Base-by-base conservation (phyloP, 805 yeast genomes). In the Ogataea wickerhamii region DNA sequence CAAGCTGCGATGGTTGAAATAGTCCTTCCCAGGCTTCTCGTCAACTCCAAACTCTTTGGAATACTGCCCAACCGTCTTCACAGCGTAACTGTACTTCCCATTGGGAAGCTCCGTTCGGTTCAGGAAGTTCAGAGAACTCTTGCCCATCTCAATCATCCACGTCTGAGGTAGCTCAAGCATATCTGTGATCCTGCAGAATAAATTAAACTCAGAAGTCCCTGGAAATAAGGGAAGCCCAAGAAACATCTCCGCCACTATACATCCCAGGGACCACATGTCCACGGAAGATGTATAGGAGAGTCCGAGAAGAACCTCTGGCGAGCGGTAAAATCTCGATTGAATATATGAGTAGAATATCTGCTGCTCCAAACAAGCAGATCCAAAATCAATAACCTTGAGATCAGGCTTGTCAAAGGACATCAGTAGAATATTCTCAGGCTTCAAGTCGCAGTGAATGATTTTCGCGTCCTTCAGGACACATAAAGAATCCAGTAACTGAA, bases 61-160 rank as follows among this genome's bases (percentile, higher is more conserved):
- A 55, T 60, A 50, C 70, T 70, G 64, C 66, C 81, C 64, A 64
- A 64, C 36, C 51, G 69, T 45, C 61, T 62, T 64, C 29, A 61
- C 19, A 2, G 45, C 25, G 37, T 60, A 62, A 21, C 39, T 35
- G 27, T 48, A 44, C 20, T 61, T 55, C 45, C 74, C 51, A 3
- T 29, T 32, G 11, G 40, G 38, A 18, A 36, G 35, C 16, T 34
- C 27, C 3, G 33, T 23, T 38, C 49, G 49, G 37, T 54, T 50
- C 63, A 84, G 71, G 50, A 83, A 93, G 49, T 80, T 77, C 32
- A 70, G 63, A 1, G 95, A 72, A 59, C 82, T 87, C 48, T 87
- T 82, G 19, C 98, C 98, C 79, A 86, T 87, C 47, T 91, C 97
- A 48, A 91, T 71, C 98, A 93, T 93, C 87, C 96, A 95, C 18